Evolutionary conservation across 805 yeast genomes (phyloP).

Genomic region (Kregervanrija pseudodelftensis): DNA sequence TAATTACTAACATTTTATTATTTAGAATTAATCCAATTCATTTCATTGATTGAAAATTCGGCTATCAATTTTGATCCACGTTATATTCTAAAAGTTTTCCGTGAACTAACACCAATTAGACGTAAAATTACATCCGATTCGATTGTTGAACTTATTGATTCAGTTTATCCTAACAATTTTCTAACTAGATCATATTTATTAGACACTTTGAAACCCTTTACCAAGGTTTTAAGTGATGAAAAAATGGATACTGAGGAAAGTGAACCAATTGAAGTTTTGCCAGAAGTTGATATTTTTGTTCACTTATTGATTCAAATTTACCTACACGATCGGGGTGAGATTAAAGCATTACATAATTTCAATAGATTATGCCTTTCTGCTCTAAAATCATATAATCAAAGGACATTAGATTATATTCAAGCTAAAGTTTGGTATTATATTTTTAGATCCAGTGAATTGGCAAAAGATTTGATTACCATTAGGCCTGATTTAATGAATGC

Average conservation of each 20-base stretch:
- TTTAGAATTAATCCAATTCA: slow-evolving; percentile 14
- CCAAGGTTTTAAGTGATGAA: slow-evolving; percentile 26
- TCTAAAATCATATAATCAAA: slow-evolving; percentile 61
- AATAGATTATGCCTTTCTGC: slow-evolving; percentile 45
- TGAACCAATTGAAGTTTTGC: slow-evolving; percentile 38
- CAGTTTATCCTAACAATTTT: slow-evolving; percentile 45
- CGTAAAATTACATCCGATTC: slow-evolving; percentile 49
- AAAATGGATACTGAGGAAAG: slow-evolving; percentile 26
- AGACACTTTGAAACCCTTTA: slow-evolving; percentile 21
- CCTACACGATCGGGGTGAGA: slow-evolving; percentile 55
- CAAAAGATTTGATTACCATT: slow-evolving; percentile 44
- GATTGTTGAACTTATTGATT: slow-evolving; percentile 47
- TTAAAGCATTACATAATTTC: slow-evolving; percentile 43
- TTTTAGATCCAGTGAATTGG: slow-evolving; percentile 67
- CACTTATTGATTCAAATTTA: slow-evolving; percentile 74
- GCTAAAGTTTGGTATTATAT: slow-evolving; percentile 94
- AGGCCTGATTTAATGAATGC: slow-evolving; percentile 67
- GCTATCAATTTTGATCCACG: slow-evolving; percentile 69
- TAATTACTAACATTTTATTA: not conserved
- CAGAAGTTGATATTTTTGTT: slow-evolving; percentile 75
- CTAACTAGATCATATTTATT: slow-evolving; percentile 37
- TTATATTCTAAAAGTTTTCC: slow-evolving; percentile 75
- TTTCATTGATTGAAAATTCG: slow-evolving; percentile 27
- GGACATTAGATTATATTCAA: slow-evolving; percentile 77
- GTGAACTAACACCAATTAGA: slow-evolving; percentile 75